phyloP scores from a whole-genome alignment of 179 eudicot genomes.

The Beta macrorhiza region DNA sequence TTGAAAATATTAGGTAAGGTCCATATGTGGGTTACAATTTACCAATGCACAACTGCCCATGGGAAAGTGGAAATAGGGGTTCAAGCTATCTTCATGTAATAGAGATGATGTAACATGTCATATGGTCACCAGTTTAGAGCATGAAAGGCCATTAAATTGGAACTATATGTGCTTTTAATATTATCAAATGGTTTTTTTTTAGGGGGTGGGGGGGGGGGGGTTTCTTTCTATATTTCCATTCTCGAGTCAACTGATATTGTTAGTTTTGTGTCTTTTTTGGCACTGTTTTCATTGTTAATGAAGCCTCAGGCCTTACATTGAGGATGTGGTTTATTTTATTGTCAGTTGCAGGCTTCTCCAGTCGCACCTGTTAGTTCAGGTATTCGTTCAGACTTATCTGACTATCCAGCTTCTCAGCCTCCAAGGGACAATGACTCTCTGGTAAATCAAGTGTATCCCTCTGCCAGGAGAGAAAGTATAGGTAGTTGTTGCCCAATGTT shows the following conservation, averaged over 20 bases:
- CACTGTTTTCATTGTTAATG: neutral
- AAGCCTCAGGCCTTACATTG: neutral
- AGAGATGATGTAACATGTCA: neutral
- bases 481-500: conserved; percentile 31
- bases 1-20: neutral
- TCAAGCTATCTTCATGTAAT: neutral
- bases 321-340: neutral
- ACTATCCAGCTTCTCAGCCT: conserved; percentile 10
- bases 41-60: neutral
- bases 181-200: neutral
- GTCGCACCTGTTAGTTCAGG: neutral
- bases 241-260: neutral
- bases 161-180: neutral
- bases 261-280: neutral
- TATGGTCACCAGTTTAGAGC: neutral
- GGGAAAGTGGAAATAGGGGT: neutral
- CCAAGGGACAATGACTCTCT: conserved; percentile 44
- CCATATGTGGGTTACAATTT: neutral
- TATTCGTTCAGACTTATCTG: neutral
- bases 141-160: neutral
- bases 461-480: conserved; percentile 36
- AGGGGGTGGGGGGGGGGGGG: neutral
- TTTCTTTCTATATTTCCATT: neutral
- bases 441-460: conserved; percentile 34
- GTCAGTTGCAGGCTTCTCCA: conserved; percentile 1